Base-by-base conservation (phyloP, 2,329 filamentous ascomycete species). In the Ophiosphaerella narmari region DNA sequence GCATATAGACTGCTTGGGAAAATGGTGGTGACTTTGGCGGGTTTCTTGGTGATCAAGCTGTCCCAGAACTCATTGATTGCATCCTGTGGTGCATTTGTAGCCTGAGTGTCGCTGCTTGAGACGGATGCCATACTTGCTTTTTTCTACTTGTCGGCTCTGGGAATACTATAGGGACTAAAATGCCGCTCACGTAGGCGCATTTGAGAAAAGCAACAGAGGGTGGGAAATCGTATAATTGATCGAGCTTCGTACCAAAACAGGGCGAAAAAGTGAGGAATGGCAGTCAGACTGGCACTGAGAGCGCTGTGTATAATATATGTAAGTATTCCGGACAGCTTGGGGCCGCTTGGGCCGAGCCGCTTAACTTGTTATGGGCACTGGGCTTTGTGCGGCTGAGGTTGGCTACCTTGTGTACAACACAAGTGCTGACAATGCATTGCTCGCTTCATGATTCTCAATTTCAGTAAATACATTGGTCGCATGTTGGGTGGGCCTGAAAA, bases 31-130 rank as follows among this genome's bases (percentile, higher is more conserved):
- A 87, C 84, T 75, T 89, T 89, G 12, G 87, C 86, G 0, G 88
- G 88, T n/a, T 80, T 81, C 63, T 86, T 88, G 44, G 85, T 85
- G 68, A 82, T 82, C 57, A 86, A 85, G 48, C 82, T 85, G 37
- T 79, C 73, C 89, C 88, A 91, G 63, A 91, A 91, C 46, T 87
- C 82, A 54, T 89, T 84, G 43, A 91, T 81, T 9, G 77, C 78
- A 43, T 84, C 78, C 66, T 91, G 89, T 0, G 86, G 86, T 21
- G 48, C 55, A 40, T 47, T 47, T 32, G 51, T 54, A 40, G 32
- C 42, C 11, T 48, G 40, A 31, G 36, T 49, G 8, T 64, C 59
- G 7, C 63, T 57, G 33, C 57, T 55, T 14, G 52, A 46, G 21
- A 62, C 55, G 5, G 52, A 55, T 34, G 31, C 50, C 63, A 66